Evolutionary conservation across 768 basidiomycete species (phyloP).

Genomic region (Psilocybe sp.): DNA sequence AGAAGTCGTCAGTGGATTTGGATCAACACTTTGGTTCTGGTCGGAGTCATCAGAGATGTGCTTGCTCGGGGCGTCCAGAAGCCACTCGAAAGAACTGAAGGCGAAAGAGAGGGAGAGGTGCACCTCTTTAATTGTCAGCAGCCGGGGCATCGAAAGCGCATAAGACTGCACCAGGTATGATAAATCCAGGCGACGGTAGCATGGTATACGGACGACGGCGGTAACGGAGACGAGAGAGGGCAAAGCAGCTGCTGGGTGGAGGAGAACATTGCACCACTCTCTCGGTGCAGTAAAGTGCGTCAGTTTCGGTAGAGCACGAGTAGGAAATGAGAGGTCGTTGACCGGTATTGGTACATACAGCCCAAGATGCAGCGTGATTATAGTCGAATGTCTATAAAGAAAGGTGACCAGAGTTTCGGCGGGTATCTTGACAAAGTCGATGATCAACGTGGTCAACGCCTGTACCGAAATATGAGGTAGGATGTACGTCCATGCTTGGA

Average conservation of each 20-base stretch:
- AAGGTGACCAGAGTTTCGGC: conserved; percentile 13
- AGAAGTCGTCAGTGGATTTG: no score
- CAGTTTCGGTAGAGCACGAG: conserved; percentile 1
- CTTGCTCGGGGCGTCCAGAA: background rate
- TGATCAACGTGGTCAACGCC: conserved; percentile 16
- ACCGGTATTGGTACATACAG: conserved; percentile 3
- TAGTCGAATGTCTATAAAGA: conserved; percentile 13
- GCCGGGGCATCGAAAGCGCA: background rate
- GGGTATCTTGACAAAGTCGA: conserved; percentile 14
- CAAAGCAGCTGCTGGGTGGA: background rate
- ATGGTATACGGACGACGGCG: background rate
- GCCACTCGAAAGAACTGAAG: conserved; percentile 8
- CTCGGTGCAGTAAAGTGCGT: conserved; percentile 8
- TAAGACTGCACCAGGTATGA: background rate
- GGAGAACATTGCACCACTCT: conserved; percentile 5
- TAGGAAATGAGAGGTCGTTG: background rate
- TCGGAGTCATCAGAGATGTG: background rate
- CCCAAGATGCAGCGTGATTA: conserved; percentile 13
- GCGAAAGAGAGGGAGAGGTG: conserved; percentile 4
- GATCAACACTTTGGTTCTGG: no score
- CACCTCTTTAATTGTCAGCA: conserved; percentile 6
- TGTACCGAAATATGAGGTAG: conserved; percentile 20
- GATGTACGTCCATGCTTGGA: conserved; percentile 16
- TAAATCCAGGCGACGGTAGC: background rate
- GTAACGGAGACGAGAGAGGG: conserved; percentile 1